Evolutionary conservation across 2,329 filamentous ascomycete genomes (phyloP).

Genomic region (Hypomyces perniciosus): DNA sequence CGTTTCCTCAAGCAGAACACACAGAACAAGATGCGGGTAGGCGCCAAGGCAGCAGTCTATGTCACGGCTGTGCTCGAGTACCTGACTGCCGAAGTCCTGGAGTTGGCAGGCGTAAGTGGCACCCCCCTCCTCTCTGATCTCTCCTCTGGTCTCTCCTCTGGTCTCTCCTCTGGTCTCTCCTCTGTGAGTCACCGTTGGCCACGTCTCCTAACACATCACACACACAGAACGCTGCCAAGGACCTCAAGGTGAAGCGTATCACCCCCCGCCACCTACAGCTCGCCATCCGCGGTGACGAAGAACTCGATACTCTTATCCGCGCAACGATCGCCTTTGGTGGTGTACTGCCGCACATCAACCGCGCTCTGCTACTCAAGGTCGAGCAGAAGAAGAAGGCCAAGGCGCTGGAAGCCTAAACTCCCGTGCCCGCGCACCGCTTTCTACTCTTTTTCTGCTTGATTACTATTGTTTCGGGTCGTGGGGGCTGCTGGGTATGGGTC

Average conservation of each 20-base stretch:
- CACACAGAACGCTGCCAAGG: constrained; percentile 84
- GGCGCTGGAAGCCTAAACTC: constrained; percentile 38
- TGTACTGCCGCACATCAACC: constrained; percentile 98
- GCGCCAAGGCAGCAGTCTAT: constrained; percentile 96
- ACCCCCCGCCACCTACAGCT: constrained; percentile 96
- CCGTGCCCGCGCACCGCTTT: constrained; percentile 5
- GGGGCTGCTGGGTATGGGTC: constrained; percentile 9
- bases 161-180: constrained; percentile 5
- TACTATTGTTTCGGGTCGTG: constrained; percentile 8
- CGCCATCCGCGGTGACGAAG: constrained; percentile 96
- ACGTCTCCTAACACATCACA: constrained; percentile 17
- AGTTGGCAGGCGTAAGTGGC: constrained; percentile 76
- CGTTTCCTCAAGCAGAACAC: constrained; percentile 99
- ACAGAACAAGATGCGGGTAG: constrained; percentile 99
- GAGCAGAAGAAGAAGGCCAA: constrained; percentile 92
- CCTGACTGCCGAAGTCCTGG: constrained; percentile 93
- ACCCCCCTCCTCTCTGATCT: constrained; percentile 4
- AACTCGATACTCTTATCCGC: constrained; percentile 93
- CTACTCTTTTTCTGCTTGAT: constrained; percentile 1
- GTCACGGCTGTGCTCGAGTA: constrained; percentile 98
- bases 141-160: constrained; percentile 8
- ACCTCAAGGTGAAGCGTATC: constrained; percentile 99
- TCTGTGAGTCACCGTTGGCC: constrained; percentile 9
- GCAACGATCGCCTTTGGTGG: constrained; percentile 98
- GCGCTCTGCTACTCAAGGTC: constrained; percentile 88